Conservation (phyloP, 805 yeast genomes). For the Ogataea salicorniae region DNA sequence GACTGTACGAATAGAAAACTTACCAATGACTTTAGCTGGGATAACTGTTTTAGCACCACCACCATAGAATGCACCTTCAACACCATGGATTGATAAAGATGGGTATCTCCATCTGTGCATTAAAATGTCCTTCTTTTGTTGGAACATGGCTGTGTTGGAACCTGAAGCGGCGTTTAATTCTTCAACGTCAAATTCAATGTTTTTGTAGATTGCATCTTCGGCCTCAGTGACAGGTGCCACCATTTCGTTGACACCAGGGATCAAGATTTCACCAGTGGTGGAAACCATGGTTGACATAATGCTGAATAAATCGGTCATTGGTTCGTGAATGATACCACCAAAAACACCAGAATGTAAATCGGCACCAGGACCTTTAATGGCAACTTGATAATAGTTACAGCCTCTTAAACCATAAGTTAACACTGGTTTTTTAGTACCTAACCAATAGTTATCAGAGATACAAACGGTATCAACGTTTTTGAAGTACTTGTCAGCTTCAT, state of each 20-base stretch:
- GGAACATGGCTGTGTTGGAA: conserved; percentile 73
- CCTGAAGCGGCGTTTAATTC: conserved; percentile 90
- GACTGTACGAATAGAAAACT: conserved; percentile 95
- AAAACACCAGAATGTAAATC: conserved; percentile 96
- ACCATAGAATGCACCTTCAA: conserved; percentile 94
- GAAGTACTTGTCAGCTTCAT: conserved; percentile 77
- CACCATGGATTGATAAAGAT: conserved; percentile 90
- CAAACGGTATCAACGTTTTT: conserved; percentile 90
- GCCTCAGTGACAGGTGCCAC: conserved; percentile 86
- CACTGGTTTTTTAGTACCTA: conserved; percentile 95
- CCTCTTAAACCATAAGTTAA: conserved; percentile 98
- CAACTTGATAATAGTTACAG: conserved; percentile 83
- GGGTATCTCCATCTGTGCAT: conserved; percentile 99
- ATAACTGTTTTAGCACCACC: conserved; percentile 98
- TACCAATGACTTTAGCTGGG: conserved; percentile 91
- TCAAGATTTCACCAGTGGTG: conserved; percentile 72
- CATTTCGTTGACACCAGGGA: conserved; percentile 90
- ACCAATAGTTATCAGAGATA: conserved; percentile 97
- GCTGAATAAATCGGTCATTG: conserved; percentile 87
- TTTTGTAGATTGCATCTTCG: conserved; percentile 76
- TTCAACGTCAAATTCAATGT: conserved; percentile 75
- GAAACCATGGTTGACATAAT: conserved; percentile 76
- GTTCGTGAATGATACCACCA: conserved; percentile 97
- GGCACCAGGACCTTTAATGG: conserved; percentile 87
- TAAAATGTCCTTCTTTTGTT: conserved; percentile 75